Conservation (phyloP, 192 early-diverging fungal genomes). For the Coemansia sp. region DNA sequence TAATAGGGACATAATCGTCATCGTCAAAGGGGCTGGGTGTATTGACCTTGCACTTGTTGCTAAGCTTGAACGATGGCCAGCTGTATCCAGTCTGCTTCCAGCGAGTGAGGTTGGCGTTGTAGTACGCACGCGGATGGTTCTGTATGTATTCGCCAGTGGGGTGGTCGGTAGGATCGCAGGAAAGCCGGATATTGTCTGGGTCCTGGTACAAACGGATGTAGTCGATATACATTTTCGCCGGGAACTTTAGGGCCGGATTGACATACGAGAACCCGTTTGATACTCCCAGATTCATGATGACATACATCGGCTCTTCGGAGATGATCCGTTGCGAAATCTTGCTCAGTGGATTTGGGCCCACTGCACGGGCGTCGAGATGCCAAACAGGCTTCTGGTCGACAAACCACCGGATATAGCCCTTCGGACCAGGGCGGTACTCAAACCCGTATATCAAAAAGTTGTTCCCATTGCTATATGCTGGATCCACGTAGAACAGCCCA, state of each 20-base stretch:
- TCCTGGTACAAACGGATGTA: slow-evolving; percentile 60
- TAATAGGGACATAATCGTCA: slow-evolving; percentile 34
- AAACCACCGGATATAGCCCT: slow-evolving; percentile 50
- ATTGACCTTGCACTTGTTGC: slow-evolving; percentile 44
- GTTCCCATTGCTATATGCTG: slow-evolving; percentile 29
- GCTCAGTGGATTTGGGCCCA: slow-evolving; percentile 48
- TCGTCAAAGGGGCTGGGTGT: slow-evolving; percentile 26
- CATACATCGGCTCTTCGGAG: slow-evolving; percentile 62
- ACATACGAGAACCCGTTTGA: slow-evolving; percentile 49
- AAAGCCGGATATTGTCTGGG: slow-evolving; percentile 52
- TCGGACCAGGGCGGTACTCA: slow-evolving; percentile 53
- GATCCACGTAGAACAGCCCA: slow-evolving; percentile 40
- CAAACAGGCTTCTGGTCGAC: slow-evolving; percentile 45
- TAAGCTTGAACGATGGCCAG: slow-evolving; percentile 51
- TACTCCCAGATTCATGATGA: slow-evolving; percentile 59
- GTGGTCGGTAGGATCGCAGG: slow-evolving; percentile 57
- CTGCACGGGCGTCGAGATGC: slow-evolving; percentile 40
- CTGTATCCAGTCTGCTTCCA: slow-evolving; percentile 53
- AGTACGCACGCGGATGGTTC: slow-evolving; percentile 56
- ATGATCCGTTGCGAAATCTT: slow-evolving; percentile 50
- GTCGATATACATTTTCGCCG: slow-evolving; percentile 58
- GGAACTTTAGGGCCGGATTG: slow-evolving; percentile 39
- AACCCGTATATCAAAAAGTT: slow-evolving; percentile 52
- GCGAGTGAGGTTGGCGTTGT: slow-evolving; percentile 49
- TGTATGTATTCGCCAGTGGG: slow-evolving; percentile 59